Percentiles rank a stretch among this genome's conserved stretches.
These are phyloP conservation scores for Lanmaoa rubissima DNA, from an alignment of 768 basidiomycete genomes.

Conservation along the genomic window DNA sequence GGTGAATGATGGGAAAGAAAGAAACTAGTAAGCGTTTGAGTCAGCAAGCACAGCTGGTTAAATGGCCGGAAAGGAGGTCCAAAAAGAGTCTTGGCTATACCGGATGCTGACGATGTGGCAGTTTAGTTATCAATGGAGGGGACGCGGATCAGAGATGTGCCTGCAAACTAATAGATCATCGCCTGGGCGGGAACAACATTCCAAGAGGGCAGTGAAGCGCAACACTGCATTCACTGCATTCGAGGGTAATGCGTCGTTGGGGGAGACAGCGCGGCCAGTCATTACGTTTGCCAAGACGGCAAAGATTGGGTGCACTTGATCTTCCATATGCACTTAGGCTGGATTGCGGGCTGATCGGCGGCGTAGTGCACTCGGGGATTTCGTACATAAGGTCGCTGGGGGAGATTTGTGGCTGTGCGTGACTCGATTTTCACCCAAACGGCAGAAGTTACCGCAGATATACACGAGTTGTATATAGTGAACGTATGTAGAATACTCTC, in stretches of 20 bases:
- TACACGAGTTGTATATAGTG: too few relatives aligned
- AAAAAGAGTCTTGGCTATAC: background rate
- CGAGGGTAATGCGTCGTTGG: background rate
- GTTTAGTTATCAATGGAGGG: background rate
- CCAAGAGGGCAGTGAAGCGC: background rate
- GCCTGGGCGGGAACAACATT: background rate
- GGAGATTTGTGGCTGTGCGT: too few relatives aligned
- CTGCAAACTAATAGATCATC: background rate
- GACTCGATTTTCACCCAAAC: too few relatives aligned
- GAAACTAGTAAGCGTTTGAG: background rate
- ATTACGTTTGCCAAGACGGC: background rate
- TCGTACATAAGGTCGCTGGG: too few relatives aligned
- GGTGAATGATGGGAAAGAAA: background rate
- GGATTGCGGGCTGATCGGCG: too few relatives aligned
- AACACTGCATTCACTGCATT: background rate
- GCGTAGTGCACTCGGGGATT: too few relatives aligned
- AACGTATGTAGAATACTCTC: too few relatives aligned
- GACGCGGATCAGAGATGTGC: background rate
- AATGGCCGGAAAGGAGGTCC: conserved; percentile 8
- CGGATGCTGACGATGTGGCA: background rate
- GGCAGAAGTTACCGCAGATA: too few relatives aligned
- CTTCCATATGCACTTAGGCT: background rate
- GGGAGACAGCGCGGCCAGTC: background rate
- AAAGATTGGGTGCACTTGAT: background rate
- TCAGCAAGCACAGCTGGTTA: background rate